phyloP scores from a whole-genome alignment of 192 early-diverging fungal species.

The Umbelopsis ramanniana region DNA sequence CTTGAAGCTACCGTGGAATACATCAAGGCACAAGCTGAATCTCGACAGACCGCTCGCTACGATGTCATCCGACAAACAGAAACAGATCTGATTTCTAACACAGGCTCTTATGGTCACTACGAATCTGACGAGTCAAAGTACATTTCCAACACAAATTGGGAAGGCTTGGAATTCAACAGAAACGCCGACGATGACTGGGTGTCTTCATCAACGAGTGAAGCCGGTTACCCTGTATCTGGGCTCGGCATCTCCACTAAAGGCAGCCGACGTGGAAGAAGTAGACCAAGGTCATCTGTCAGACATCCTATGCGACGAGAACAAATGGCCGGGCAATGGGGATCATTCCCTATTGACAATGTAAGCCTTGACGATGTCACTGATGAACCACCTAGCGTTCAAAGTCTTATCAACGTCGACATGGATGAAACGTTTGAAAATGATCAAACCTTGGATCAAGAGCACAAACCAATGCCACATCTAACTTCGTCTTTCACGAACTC shows the following conservation, averaged over 20 bases:
- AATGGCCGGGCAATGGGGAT: slow-evolving; percentile 9
- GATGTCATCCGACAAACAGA: slow-evolving; percentile 3
- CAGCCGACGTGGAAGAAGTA: background rate
- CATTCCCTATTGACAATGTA: background rate
- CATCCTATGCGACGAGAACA: slow-evolving; percentile 1
- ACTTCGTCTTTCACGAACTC: background rate
- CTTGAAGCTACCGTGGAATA: slow-evolving; percentile 4
- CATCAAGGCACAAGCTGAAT: slow-evolving; percentile 13
- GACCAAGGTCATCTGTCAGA: background rate
- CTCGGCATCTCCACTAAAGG: background rate
- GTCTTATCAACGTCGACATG: background rate
- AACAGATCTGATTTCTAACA: background rate
- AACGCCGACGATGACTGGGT: slow-evolving; percentile 11
- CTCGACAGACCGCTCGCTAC: background rate
- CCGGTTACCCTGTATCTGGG: background rate
- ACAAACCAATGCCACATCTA: background rate
- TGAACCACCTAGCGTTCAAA: background rate
- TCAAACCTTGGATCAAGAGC: background rate
- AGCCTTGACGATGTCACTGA: background rate
- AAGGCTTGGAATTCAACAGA: background rate
- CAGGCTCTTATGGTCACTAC: background rate
- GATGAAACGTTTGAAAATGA: background rate
- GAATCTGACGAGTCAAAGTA: background rate
- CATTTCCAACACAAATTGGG: background rate
- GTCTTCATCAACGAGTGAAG: background rate